phyloP scores from a whole-genome alignment of 306 rosid species.

The Vigna hirtella region DNA sequence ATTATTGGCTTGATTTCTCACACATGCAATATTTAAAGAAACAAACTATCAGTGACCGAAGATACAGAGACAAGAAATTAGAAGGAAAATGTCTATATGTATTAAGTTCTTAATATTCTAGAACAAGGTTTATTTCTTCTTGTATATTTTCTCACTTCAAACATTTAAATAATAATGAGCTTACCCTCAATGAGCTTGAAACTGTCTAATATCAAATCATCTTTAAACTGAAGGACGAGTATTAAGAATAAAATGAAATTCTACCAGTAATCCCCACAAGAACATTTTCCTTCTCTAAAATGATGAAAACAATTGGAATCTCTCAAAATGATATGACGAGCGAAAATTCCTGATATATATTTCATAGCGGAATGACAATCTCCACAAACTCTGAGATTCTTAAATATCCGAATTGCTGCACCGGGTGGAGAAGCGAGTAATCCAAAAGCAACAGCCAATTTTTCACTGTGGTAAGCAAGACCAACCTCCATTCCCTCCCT shows the following conservation, averaged over 20 bases:
- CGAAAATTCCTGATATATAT: constrained; percentile 61
- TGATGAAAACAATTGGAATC: constrained; percentile 94
- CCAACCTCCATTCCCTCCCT: constrained; percentile 79
- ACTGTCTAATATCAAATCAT: background rate
- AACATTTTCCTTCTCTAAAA: constrained; percentile 77
- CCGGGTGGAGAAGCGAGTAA: constrained; percentile 65
- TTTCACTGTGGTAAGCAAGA: constrained; percentile 81
- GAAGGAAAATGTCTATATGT: background rate
- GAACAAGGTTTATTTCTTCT: background rate
- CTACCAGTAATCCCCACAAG: constrained; percentile 95
- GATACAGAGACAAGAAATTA: background rate
- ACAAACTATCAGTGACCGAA: background rate
- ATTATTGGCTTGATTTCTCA: background rate
- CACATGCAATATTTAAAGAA: constrained; percentile 3
- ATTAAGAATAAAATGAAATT: constrained; percentile 19
- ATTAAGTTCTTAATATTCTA: background rate
- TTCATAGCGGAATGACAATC: constrained; percentile 94
- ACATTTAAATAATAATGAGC: background rate
- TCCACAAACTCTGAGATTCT: constrained; percentile 92
- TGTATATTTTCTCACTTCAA: background rate
- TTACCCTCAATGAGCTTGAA: constrained; percentile 28
- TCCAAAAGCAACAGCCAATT: constrained; percentile 84
- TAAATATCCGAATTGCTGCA: constrained; percentile 74
- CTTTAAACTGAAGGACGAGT: constrained; percentile 21
- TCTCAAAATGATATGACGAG: constrained; percentile 78